phyloP scores from a whole-genome alignment of 768 basidiomycete genomes.

The Tulasnella sp. region DNA sequence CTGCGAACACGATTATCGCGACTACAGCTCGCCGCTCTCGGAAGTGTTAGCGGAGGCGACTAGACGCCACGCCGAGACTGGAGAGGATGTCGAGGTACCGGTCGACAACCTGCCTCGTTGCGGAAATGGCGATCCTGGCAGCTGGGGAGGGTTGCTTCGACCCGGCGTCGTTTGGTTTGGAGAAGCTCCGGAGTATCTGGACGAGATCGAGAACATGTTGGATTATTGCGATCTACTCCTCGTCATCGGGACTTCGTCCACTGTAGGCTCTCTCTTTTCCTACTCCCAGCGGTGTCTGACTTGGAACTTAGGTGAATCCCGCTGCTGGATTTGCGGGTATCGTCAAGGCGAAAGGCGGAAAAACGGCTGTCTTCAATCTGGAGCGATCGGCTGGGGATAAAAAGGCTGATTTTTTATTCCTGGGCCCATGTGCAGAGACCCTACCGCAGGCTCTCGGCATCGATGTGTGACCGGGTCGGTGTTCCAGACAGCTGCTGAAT shows the following conservation, averaged over 20 bases:
- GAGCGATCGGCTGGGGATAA: conserved; percentile 20
- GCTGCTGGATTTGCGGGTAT: conserved; percentile 25
- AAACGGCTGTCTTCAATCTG: conserved; percentile 27
- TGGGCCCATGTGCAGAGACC: conserved; percentile 26
- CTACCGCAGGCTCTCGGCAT: conserved; percentile 20
- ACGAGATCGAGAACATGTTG: conserved; percentile 38
- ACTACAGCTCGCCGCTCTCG: conserved; percentile 41
- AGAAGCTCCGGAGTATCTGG: conserved; percentile 37
- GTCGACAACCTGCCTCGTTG: conserved; percentile 40
- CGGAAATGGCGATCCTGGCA: conserved; percentile 17
- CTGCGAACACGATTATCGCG: conserved; percentile 39
- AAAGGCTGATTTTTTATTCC: conserved; percentile 25
- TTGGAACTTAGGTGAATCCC: conserved; percentile 24
- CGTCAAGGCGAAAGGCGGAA: conserved; percentile 23
- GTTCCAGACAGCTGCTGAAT: background rate
- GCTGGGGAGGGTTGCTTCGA: conserved; percentile 38
- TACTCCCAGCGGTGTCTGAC: background rate
- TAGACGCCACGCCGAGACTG: conserved; percentile 25
- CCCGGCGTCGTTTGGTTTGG: conserved; percentile 57
- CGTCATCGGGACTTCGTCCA: conserved; percentile 50
- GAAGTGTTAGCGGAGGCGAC: conserved; percentile 34
- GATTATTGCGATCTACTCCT: conserved; percentile 44
- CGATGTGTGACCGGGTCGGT: background rate
- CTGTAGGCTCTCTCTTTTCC: conserved; percentile 28
- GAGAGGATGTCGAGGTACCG: conserved; percentile 27